Evolutionary conservation across 257 asterid genomes (phyloP).

Genomic region (Solanum ossicruentum): DNA sequence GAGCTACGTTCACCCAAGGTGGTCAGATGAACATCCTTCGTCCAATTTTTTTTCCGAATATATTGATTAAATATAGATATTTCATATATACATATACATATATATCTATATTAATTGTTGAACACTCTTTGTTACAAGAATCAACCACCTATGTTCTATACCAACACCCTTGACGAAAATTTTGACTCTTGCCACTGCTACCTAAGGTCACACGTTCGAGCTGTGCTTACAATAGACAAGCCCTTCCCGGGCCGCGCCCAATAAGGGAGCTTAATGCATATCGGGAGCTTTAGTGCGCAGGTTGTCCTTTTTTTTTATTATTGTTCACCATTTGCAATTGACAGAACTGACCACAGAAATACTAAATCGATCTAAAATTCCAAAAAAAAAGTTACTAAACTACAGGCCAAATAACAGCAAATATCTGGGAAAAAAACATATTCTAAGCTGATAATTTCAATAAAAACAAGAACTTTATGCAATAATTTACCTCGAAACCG

Average conservation of each 20-base stretch:
- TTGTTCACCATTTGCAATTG: not conserved
- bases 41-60: no score
- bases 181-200: no score
- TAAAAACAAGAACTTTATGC: not conserved
- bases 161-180: no score
- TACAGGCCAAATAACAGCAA: not conserved
- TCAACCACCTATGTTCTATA: no score
- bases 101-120: no score
- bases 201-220: not conserved
- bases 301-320: not conserved
- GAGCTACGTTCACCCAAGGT: no score
- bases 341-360: not conserved
- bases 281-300: no score
- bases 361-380: not conserved
- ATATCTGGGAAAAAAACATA: not conserved
- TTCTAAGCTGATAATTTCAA: not conserved
- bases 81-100: no score
- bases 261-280: not conserved
- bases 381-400: not conserved
- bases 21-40: no score
- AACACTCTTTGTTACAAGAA: no score
- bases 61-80: no score
- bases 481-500: slow-evolving; percentile 33
- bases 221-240: not conserved
- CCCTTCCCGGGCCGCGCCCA: not conserved